phyloP scores from a whole-genome alignment of 306 rosid genomes.

The Pueraria montana region DNA sequence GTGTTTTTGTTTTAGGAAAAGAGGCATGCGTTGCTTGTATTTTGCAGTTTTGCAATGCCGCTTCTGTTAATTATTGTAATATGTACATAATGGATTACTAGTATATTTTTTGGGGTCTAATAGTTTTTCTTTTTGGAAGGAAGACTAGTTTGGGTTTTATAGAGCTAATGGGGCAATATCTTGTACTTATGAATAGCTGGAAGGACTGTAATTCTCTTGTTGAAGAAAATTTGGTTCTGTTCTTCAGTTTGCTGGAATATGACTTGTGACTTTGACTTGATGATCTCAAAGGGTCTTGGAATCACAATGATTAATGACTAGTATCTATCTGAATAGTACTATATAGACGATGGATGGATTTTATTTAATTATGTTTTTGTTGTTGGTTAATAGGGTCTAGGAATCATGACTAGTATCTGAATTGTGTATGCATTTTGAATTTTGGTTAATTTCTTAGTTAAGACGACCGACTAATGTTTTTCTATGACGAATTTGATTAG shows the following conservation, averaged over 20 bases:
- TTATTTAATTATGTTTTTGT: background rate
- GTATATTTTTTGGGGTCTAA: too few species aligned
- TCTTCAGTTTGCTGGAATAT: background rate
- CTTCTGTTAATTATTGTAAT: slow-evolving; percentile 20
- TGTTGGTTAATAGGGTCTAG: background rate
- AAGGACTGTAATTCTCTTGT: background rate
- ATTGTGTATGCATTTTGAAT: background rate
- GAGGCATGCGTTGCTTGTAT: slow-evolving; percentile 42
- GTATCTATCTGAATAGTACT: too few species aligned
- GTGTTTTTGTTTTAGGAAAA: background rate
- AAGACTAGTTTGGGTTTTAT: background rate
- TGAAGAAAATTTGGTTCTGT: background rate
- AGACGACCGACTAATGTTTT: too few species aligned
- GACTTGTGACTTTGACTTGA: background rate
- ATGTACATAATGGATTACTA: slow-evolving; percentile 3
- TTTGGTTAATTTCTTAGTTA: background rate
- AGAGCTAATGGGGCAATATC: background rate
- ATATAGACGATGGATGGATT: too few species aligned
- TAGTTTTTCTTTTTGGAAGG: background rate
- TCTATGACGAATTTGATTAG: too few species aligned
- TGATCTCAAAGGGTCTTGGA: background rate
- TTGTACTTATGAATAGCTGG: background rate
- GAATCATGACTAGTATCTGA: background rate
- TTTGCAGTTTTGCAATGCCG: slow-evolving; percentile 22
- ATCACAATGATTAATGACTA: background rate